Evolutionary conservation across 805 yeast genomes (phyloP).

Genomic region (Suhomyces emberorum): DNA sequence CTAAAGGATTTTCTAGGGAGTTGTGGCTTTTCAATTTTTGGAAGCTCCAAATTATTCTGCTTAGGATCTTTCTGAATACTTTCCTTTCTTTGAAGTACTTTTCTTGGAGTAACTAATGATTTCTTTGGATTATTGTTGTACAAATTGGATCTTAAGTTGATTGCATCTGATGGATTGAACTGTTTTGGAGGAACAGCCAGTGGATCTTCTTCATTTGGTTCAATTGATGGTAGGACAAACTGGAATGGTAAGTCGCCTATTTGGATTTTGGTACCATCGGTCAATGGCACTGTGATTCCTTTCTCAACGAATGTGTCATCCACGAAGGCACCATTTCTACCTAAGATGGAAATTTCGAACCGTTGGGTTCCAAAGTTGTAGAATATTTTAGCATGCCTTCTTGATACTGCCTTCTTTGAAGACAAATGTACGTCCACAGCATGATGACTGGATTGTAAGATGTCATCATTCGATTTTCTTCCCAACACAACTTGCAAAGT

Average conservation of each 20-base stretch:
- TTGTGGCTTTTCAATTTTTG: background rate
- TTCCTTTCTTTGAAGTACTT: background rate
- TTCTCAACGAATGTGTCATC: conserved; percentile 86
- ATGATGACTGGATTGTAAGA: conserved; percentile 62
- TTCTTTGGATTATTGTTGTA: conserved; percentile 20
- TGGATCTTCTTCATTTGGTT: conserved; percentile 27
- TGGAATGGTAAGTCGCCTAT: conserved; percentile 89
- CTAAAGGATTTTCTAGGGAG: background rate
- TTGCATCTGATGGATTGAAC: conserved; percentile 61
- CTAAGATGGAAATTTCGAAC: conserved; percentile 86
- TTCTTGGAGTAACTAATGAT: background rate
- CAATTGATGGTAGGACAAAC: conserved; percentile 78
- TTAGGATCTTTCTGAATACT: conserved; percentile 1
- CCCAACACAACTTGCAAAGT: conserved; percentile 93
- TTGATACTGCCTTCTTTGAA: conserved; percentile 85
- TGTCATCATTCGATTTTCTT: conserved; percentile 58
- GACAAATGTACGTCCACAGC: conserved; percentile 92
- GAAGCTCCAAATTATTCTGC: background rate
- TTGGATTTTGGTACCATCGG: conserved; percentile 80
- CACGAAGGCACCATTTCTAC: conserved; percentile 96
- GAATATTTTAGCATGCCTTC: conserved; percentile 93
- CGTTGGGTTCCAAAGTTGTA: conserved; percentile 95
- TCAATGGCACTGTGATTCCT: conserved; percentile 86
- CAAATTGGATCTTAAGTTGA: conserved; percentile 50
- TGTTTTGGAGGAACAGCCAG: conserved; percentile 26